Evolutionary conservation across 2,329 filamentous ascomycete genomes (phyloP), one percentile per base, ranked within the genome.

Genomic region (Aspergillus fijiensis): DNA sequence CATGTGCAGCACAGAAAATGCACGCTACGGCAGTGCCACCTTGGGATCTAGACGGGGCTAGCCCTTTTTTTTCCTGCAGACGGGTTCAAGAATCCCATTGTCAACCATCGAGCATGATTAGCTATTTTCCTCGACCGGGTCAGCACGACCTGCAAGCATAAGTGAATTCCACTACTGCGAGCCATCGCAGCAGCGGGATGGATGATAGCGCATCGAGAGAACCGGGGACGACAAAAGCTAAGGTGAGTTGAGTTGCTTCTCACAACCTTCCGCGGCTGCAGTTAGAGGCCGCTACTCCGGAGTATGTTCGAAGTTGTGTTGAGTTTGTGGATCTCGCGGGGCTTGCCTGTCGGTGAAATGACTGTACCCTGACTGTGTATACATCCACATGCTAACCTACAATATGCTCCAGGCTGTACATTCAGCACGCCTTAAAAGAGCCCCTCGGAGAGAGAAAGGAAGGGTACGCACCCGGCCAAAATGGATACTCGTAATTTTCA

Each of bases 1-100:
- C 58, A 60, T 58, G 27, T 60, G 55, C 60, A 58, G 55, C 23
- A 33, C 35, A n/a, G 42, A 25, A 50, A 35, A 39, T 42, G 49
- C 33, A 47, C 53, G 51, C 50, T 56, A 55, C 53, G 53, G 53
- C 53, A 49, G 48, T 55, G 29, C 51, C 29, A 55, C 53, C 19
- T 48, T 55, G 27, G 42, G 42, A 55, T 55, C 53, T 47, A 47
- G 53, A 29, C 53, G 25, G 27, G 25, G 27, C 49, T 51, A 35
- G 19, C 16, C 48, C 4, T 21, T 21, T 19, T 45, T 16, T 21
- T 14, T 45, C 39, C 16, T 59, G 60, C 56, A 57, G 55, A 48
- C 33, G 48, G 33, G 56, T 59, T 29, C 55, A 50, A 58, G 54
- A 51, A 45, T 45, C 16, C 39, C 39, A 45, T 45, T 45, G 39